A percentile compares a stretch with the other conserved stretches of the same genome.
These are phyloP conservation scores for Ogataea nakhonphanomensis DNA, from an alignment of 805 yeast species.

Conservation along the genomic window DNA sequence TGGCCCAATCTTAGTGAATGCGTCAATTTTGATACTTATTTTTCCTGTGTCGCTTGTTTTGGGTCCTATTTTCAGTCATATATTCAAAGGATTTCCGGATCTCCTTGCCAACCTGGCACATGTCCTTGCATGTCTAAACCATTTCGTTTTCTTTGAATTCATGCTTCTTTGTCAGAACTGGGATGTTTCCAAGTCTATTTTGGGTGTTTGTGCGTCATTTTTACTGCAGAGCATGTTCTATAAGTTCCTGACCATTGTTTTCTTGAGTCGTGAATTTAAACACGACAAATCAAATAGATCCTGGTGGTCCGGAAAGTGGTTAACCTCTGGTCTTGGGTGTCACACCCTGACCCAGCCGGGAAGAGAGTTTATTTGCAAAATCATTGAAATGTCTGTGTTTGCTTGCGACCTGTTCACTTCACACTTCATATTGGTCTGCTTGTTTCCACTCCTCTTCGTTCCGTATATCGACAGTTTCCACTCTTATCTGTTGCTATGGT, in stretches of 20 bases:
- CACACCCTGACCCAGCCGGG: conserved; percentile 56
- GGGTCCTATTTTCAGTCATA: conserved; percentile 49
- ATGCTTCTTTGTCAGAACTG: conserved; percentile 69
- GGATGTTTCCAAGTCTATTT: conserved; percentile 54
- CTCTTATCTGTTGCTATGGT: conserved; percentile 64
- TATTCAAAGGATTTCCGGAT: conserved; percentile 45
- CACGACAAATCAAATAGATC: conserved; percentile 60
- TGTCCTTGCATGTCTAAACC: conserved; percentile 46
- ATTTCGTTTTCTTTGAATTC: conserved; percentile 55
- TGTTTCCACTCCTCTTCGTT: conserved; percentile 56
- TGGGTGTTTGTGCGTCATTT: conserved; percentile 58
- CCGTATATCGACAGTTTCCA: conserved; percentile 69
- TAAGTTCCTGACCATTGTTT: conserved; percentile 43
- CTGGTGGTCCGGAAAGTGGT: conserved; percentile 82
- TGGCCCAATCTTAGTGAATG: conserved; percentile 47
- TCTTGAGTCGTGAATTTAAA: conserved; percentile 60
- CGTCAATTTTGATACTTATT: conserved; percentile 36
- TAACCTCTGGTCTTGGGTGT: conserved; percentile 60
- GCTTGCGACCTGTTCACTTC: conserved; percentile 61
- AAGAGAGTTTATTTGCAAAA: conserved; percentile 61
- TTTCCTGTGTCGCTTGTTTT: conserved; percentile 43
- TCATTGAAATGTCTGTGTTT: conserved; percentile 64
- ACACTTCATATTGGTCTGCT: conserved; percentile 54
- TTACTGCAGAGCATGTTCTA: conserved; percentile 57
- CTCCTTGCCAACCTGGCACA: conserved; percentile 57